These are phyloP conservation scores for Cercospora canescens DNA, from an alignment of 2,329 filamentous ascomycete species.

Conservation along the genomic window DNA sequence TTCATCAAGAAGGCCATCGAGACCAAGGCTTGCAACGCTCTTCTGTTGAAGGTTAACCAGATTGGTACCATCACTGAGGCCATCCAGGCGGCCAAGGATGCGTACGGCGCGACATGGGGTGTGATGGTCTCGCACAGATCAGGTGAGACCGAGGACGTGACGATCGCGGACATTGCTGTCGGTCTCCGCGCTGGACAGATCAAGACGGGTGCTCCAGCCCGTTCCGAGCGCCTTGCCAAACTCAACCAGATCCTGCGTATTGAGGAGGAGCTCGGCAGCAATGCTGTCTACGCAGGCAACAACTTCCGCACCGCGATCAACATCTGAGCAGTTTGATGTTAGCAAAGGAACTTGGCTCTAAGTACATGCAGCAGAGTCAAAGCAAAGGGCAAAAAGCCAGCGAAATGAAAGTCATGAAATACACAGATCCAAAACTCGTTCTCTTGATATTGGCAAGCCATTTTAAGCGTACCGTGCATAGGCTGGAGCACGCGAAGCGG, in stretches of 20 bases:
- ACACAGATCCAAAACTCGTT: not conserved
- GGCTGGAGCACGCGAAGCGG: not conserved
- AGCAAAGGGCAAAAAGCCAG: slow-evolving; percentile 3
- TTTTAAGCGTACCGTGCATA: not conserved
- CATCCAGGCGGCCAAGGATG: slow-evolving; percentile 98
- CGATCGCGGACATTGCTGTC: slow-evolving; percentile 96
- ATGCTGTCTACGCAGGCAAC: slow-evolving; percentile 86
- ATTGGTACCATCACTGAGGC: slow-evolving; percentile 98
- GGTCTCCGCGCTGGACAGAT: slow-evolving; percentile 97
- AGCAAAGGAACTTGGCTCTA: not conserved
- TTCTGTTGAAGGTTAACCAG: slow-evolving; percentile 99
- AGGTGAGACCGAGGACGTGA: slow-evolving; percentile 99
- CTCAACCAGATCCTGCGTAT: slow-evolving; percentile 99
- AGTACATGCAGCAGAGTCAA: not conserved
- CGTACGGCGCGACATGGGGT: slow-evolving; percentile 91
- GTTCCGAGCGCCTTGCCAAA: slow-evolving; percentile 98
- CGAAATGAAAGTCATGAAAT: slow-evolving; percentile 3
- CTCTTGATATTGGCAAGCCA: not conserved
- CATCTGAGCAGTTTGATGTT: slow-evolving; percentile 60
- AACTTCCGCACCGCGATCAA: slow-evolving; percentile 92
- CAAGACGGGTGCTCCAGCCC: slow-evolving; percentile 95
- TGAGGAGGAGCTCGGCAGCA: slow-evolving; percentile 94
- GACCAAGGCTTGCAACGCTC: slow-evolving; percentile 96
- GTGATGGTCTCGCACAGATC: slow-evolving; percentile 99
- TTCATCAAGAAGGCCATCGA: slow-evolving; percentile 99